Evolutionary conservation across 176 grass and related monocot species (phyloP).

Genomic region (Hsuehochloa calcarea): DNA sequence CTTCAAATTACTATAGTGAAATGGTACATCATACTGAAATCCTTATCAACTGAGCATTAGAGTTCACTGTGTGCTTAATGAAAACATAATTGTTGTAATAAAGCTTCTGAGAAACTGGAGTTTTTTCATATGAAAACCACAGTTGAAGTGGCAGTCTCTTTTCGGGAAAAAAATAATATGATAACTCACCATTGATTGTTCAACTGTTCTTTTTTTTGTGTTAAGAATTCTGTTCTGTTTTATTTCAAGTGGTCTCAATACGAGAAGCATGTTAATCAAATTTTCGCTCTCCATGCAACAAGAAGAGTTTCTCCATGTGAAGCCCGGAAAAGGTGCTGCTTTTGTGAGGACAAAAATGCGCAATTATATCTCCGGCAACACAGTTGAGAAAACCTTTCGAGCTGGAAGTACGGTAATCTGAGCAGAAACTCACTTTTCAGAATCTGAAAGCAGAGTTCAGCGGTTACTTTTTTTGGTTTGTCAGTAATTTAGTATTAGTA

Average conservation of each 20-base stretch:
- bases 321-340: conserved; percentile 97
- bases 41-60: not conserved
- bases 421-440: conserved; percentile 18
- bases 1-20: not conserved
- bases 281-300: conserved; percentile 18
- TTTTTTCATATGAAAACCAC: not conserved
- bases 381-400: conserved; percentile 99
- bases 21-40: not conserved
- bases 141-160: not conserved
- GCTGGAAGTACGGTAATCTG: conserved; percentile 94
- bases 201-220: not conserved
- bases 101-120: not conserved
- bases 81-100: not conserved
- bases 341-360: conserved; percentile 94
- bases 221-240: not conserved
- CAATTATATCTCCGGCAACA: conserved; percentile 87
- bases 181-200: not conserved
- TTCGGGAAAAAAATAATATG: not conserved
- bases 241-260: not conserved
- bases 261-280: not conserved
- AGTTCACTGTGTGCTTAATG: not conserved
- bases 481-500: not conserved
- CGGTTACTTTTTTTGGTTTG: not conserved
- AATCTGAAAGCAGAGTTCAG: not conserved
- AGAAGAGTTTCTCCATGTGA: conserved; percentile 97